Percentiles rank a stretch among this genome's conserved stretches.
These are phyloP conservation scores for Tetrahymena thermophila DNA, from an alignment of 73 alveolate species.

Conservation along the genomic window DNA sequence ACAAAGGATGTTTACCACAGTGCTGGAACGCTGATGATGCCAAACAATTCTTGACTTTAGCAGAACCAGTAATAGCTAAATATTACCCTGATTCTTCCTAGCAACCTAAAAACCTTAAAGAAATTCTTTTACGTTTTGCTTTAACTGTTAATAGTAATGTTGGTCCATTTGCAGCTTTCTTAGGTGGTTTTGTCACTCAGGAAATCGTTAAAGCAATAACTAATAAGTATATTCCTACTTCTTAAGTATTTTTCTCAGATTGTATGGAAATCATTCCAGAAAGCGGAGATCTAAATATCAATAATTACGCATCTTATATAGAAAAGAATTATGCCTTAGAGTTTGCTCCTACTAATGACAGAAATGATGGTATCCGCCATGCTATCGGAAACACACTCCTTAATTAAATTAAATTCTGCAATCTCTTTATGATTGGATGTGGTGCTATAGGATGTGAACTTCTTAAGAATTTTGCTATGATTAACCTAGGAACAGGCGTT, in stretches of 20 bases:
- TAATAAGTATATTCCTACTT: constrained; percentile 85
- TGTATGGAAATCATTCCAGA: constrained; percentile 63
- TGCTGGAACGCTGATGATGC: neutral
- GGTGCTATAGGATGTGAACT: constrained; percentile 96
- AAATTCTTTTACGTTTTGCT: neutral
- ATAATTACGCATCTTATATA: constrained; percentile 1
- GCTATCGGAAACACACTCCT: constrained; percentile 58
- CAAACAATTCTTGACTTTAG: neutral
- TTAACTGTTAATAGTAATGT: neutral
- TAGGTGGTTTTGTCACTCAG: constrained; percentile 93
- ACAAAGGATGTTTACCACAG: neutral
- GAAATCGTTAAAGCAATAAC: constrained; percentile 90
- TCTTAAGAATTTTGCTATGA: constrained; percentile 88
- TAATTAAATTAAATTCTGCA: constrained; percentile 50
- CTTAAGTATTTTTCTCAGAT: constrained; percentile 71
- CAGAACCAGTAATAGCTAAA: neutral
- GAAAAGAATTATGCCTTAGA: neutral
- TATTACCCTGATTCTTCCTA: neutral
- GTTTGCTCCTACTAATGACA: constrained; percentile 20
- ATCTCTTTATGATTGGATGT: constrained; percentile 85
- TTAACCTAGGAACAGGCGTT: constrained; percentile 68
- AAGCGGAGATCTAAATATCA: constrained; percentile 26
- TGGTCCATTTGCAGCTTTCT: constrained; percentile 79
- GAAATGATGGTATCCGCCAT: constrained; percentile 63
- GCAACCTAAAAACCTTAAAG: neutral